Conservation (phyloP, 2,329 filamentous ascomycete genomes). For the Venturia effusa region DNA sequence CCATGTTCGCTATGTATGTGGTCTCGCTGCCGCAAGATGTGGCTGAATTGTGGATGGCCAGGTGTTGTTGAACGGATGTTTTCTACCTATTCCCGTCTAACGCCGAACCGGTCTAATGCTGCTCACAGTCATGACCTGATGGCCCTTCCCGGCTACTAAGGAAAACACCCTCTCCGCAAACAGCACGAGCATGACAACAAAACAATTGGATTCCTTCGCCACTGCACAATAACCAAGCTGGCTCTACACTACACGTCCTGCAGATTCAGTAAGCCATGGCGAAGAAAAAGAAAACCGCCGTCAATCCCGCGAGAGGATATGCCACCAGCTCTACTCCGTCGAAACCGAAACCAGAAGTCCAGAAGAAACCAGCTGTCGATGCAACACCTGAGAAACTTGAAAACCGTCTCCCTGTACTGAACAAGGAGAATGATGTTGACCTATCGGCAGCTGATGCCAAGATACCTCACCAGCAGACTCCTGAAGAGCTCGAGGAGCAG, state of each 20-base stretch:
- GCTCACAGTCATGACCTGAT: background rate
- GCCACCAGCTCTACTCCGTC: constrained; percentile 88
- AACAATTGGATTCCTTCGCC: constrained; percentile 13
- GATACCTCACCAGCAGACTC: constrained; percentile 49
- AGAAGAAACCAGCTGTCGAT: constrained; percentile 18
- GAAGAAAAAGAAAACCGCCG: constrained; percentile 85
- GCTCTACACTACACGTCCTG: constrained; percentile 6
- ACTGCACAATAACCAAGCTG: constrained; percentile 13
- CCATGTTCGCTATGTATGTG: background rate
- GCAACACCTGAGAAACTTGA: constrained; percentile 6
- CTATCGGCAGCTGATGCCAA: constrained; percentile 19
- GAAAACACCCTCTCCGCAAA: background rate
- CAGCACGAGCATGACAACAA: background rate
- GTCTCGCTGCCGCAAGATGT: background rate
- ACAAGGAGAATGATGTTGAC: constrained; percentile 17
- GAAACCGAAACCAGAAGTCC: constrained; percentile 57
- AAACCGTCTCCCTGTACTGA: background rate
- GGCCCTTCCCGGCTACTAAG: background rate
- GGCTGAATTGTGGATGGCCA: background rate
- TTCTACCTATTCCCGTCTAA: background rate
- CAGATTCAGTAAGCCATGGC: constrained; percentile 46
- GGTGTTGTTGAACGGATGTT: background rate
- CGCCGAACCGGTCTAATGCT: background rate
- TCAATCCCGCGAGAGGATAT: constrained; percentile 85
- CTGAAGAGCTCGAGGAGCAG: constrained; percentile 83